Evolutionary conservation across 139 green algal genomes (phyloP), one percentile per base, ranked within the genome.

Genomic region (Desmodesmus armatus): DNA sequence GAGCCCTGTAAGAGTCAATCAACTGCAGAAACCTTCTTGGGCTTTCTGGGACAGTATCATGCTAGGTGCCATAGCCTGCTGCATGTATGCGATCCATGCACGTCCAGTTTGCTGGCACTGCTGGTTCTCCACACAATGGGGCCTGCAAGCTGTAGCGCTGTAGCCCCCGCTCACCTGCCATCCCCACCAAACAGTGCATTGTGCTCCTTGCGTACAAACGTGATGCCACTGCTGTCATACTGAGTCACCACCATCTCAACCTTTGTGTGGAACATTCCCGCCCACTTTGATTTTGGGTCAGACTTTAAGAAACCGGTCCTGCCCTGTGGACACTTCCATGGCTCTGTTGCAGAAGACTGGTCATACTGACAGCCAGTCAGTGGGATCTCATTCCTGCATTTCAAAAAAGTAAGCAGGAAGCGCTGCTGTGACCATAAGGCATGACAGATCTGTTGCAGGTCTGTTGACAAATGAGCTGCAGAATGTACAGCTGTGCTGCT

Each of bases 201-300:
- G 19, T 41, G 17, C 21, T 43, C 37, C 17, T 39, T 23, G 0
- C 17, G 6, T 33, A 72, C 72, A 37, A 82, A 82, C 25, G 71
- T 55, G 11, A 82, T 82, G 37, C 76, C 76, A 4, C 25, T 40
- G 23, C 25, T 55, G 47, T 82, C 55, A 72, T 72, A 82, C 11
- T 55, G 53, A 2, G 76, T 72, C 11, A 82, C 31, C 6, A 5
- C 72, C 55, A 71, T 53, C 35, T 72, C 47, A 13, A 72, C 76
- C 37, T 82, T 82, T 23, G 76, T 82, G 0, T 71, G 53, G 21
- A 82, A 40, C 35, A 72, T 82, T 15, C 35, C 72, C 25, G 29
- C 9, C n/a, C 62, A 72, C 17, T 19, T 21, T 13, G 23, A 15
- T 27, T 25, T 13, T 27, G 55, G 76, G 15, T 39, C 40, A 3